phyloP scores from a whole-genome alignment of 1,284 basidiomycete species.

The Rhodotorula sp. region DNA sequence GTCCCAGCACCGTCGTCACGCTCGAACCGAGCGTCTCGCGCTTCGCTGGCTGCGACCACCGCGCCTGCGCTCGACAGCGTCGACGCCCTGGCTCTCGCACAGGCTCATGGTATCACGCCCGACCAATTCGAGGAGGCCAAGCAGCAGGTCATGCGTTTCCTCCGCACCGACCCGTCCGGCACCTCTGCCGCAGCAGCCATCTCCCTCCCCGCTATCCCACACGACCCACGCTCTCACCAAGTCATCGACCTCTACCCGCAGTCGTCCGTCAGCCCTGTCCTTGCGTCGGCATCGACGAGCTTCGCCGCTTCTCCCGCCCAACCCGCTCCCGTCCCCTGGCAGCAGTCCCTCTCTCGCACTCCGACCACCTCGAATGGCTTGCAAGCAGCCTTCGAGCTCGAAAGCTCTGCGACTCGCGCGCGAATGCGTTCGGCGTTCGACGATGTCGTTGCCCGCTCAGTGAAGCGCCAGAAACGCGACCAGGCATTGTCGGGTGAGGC shows the following conservation, averaged over 20 bases:
- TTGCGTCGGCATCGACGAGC: neutral
- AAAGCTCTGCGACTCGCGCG: neutral
- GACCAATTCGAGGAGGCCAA: conserved; percentile 35
- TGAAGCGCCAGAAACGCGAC: conserved; percentile 17
- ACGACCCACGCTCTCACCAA: neutral
- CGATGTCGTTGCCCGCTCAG: conserved; percentile 22
- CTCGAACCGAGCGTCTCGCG: neutral
- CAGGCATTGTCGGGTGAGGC: neutral
- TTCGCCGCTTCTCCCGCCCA: neutral
- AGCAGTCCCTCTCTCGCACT: neutral
- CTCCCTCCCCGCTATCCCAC: neutral
- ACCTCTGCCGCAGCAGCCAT: neutral
- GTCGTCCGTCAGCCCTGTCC: too few relatives aligned
- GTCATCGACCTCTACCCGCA: too few relatives aligned
- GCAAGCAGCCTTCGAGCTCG: conserved; percentile 14
- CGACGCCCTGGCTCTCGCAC: conserved; percentile 6
- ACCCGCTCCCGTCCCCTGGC: neutral
- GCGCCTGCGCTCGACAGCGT: neutral
- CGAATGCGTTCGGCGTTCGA: conserved; percentile 17
- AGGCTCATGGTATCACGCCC: conserved; percentile 26
- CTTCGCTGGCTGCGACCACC: neutral
- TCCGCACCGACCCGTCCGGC: conserved; percentile 9
- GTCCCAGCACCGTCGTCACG: neutral
- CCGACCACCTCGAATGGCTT: conserved; percentile 15
- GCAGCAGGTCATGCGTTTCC: conserved; percentile 26